These are phyloP conservation scores for Neurospora sp. DNA, from an alignment of 495 filamentous ascomycete genomes.

Conservation along the genomic window DNA sequence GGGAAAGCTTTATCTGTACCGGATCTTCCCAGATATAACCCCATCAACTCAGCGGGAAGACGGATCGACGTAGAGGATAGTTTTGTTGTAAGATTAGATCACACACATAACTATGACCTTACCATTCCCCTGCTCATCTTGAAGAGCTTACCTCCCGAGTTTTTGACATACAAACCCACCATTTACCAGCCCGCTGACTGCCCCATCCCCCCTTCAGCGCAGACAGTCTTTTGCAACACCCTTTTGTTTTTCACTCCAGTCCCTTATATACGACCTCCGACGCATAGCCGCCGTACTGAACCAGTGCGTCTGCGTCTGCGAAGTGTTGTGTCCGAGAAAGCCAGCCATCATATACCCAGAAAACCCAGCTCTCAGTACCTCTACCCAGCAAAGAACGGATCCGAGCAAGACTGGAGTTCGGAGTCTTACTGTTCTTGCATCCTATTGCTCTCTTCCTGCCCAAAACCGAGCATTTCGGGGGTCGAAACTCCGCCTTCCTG, in stretches of 20 bases:
- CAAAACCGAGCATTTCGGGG: background rate
- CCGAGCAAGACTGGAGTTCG: background rate
- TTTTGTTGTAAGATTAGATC: background rate
- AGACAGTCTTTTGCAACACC: background rate
- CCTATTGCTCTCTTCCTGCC: background rate
- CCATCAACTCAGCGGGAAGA: background rate
- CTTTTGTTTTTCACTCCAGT: background rate
- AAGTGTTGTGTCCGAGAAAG: background rate
- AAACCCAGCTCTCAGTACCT: background rate
- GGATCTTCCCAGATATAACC: background rate
- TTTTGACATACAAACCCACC: background rate
- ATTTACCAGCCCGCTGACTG: background rate
- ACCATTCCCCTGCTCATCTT: background rate
- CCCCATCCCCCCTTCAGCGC: background rate
- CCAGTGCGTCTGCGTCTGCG: background rate
- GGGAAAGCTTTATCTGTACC: background rate
- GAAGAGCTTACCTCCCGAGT: background rate
- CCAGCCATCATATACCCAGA: background rate
- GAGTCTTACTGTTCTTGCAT: background rate
- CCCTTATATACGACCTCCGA: background rate
- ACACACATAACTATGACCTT: background rate
- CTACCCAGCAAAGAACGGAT: background rate
- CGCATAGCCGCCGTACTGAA: background rate
- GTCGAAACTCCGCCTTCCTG: background rate
- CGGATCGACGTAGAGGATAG: background rate